Base-by-base conservation (phyloP, 1,139 yeast genomes). In the Yamadazyma atmosphaerica region DNA sequence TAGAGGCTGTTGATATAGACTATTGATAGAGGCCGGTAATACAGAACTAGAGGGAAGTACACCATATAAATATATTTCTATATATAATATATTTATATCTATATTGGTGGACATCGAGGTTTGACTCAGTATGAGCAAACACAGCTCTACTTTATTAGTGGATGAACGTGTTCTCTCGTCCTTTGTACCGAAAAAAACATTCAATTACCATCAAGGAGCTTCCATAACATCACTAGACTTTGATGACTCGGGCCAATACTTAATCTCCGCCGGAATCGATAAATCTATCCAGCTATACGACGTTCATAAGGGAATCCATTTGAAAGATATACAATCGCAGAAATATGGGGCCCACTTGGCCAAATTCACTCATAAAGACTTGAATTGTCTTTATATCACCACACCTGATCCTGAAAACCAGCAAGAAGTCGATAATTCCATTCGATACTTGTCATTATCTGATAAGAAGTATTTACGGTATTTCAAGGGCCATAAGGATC, bases 321-420 rank as follows among this genome's bases (percentile, higher is more conserved):
- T 67, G 36, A 81, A 79, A 46, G 81, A 88, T 5, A 74, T 87
- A 4, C 84, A 80, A 47, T 83, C 95, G 17, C 92, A 88, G 61
- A 92, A 92, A 56, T 92, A 92, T 52, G 98, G 99, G 0, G 88
- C 90, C 41, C 89, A 87, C 54, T 63, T 87, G 31, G 97, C 96
- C 2, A 72, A 81, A 35, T 92, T 92, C 59, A 83, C 96, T 1
- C 96, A 88, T 53, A 74, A 77, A 33, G 83, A 81, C 32, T 73
- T 80, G 40, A 81, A 84, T 49, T 83, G 94, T 52, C 68, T 92
- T 4, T 88, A 86, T 55, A 90, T 95, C 1, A 85, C 96, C 3
- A 87, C 98, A 0, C 74, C 75, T 2, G 46, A 50, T 2, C 51
- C 52, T 4, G 50, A 45, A 9, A 56, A 52, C 13, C 55, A 81